phyloP scores from a whole-genome alignment of 2,329 filamentous ascomycete species.

The Helminthosporium solani region DNA sequence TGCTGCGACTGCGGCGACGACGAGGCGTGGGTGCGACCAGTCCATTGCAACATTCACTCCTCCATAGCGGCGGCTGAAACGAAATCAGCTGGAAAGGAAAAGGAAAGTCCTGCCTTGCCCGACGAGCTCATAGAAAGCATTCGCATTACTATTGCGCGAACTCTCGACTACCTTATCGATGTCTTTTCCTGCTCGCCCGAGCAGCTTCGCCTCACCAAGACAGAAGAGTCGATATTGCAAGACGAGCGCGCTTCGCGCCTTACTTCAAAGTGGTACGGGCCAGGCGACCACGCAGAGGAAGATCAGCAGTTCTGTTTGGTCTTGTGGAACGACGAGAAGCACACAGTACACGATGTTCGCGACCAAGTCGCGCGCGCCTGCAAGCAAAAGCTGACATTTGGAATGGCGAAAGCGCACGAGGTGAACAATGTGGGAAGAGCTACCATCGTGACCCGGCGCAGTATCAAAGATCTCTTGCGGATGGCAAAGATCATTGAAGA shows the following conservation, averaged over 20 bases:
- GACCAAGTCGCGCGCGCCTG: conserved; percentile 91
- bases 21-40: conserved; percentile 86
- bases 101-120: conserved; percentile 60
- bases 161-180: conserved; percentile 94
- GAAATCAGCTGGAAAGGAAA: conserved; percentile 58
- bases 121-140: conserved; percentile 75
- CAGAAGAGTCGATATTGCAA: conserved; percentile 72
- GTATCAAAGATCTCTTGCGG: conserved; percentile 70
- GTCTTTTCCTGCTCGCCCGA: conserved; percentile 97
- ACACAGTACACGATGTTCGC: conserved; percentile 87
- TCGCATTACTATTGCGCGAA: conserved; percentile 79
- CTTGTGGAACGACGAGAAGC: conserved; percentile 98
- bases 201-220: conserved; percentile 84
- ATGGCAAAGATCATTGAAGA: conserved; percentile 89
- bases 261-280: conserved; percentile 68
- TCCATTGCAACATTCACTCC: conserved; percentile 93
- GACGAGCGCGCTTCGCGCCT: conserved; percentile 82
- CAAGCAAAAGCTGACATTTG: conserved; percentile 67
- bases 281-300: conserved; percentile 60
- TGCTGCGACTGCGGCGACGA: conserved; percentile 97
- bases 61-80: conserved; percentile 43
- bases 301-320: conserved; percentile 79
- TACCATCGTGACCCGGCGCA: conserved; percentile 72
- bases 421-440: conserved; percentile 86
- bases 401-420: conserved; percentile 75